Base-by-base conservation (phyloP, 441 rosid species). In the Gossypium laxum region DNA sequence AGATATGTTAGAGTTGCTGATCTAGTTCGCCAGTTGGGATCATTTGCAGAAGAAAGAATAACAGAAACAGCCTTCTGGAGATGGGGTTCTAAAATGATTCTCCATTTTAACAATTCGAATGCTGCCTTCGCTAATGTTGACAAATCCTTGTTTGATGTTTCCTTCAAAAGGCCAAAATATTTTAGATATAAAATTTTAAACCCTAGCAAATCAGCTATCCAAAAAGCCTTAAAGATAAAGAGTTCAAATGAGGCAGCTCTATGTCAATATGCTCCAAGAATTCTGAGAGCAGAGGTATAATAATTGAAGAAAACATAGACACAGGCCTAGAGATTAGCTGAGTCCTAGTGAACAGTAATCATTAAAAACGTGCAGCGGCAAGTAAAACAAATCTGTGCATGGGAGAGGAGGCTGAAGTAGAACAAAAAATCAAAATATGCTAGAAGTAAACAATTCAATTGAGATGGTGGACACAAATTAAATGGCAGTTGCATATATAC, bases 21-120 rank as follows among this genome's bases (percentile, higher is more conserved):
- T 84, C 99, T 85, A 74, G 93, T 92, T 75, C 99, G 87, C 99
- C 99, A 95, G 81, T 92, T 95, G 55, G 89, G 74, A 85, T 95
- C 97, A 75, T 75, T 78, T 59, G 89, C 88, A 69, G 90, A 88
- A 74, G 90, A 77, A 78, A 89, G 92, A 81, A 92, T 85, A 73
- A 86, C 83, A 34, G 80, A 78, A 72, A 91, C 87, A 76, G 81
- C 87, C 85, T 85, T 87, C 82, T 89, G 87, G 54, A 95, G 90
- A 84, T 88, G 85, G 75, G 96, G 90, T 73, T 86, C 86, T 83
- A 86, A 81, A 75, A 91, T 88, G 75, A 95, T 64, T 77, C 93
- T 88, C 99, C 99, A 95, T 76, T 91, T 95, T 18, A 91, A 76
- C 84, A 95, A 88, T 87, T 89, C 93, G 79, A 95, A 95, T 72